Conservation (phyloP, 1,284 basidiomycete species). For the Rhizoctonia solani region DNA sequence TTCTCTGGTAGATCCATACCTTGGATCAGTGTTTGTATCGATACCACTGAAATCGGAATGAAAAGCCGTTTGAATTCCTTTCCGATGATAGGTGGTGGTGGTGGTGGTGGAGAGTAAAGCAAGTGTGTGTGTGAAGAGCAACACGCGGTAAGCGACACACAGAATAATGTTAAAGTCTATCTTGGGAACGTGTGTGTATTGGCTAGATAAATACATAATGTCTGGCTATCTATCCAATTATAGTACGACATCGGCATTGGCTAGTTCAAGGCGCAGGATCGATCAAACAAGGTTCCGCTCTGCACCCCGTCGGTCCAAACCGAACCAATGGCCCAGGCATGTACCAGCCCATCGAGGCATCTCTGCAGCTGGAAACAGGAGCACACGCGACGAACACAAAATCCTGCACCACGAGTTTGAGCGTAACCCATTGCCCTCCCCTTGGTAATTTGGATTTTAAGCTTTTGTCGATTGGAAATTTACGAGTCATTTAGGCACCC, state of each 20-base stretch:
- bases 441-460: conserved; percentile 18
- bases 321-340: background rate
- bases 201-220: background rate
- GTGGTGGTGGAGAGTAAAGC: background rate
- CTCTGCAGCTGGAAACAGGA: background rate
- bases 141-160: background rate
- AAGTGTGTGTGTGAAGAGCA: background rate
- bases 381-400: background rate
- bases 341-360: background rate
- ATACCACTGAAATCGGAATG: no score
- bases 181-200: background rate
- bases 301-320: background rate
- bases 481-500: conserved; percentile 4
- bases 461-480: conserved; percentile 8
- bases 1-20: conserved; percentile 50
- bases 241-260: background rate
- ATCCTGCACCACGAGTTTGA: background rate
- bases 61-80: no score
- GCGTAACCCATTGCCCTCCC: background rate
- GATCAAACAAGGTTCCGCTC: background rate
- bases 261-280: background rate
- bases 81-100: no score
- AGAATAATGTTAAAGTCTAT: background rate
- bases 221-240: background rate
- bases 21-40: background rate